Evolutionary conservation across 345 rosid species (phyloP).

Genomic region (Ceriops tagal): DNA sequence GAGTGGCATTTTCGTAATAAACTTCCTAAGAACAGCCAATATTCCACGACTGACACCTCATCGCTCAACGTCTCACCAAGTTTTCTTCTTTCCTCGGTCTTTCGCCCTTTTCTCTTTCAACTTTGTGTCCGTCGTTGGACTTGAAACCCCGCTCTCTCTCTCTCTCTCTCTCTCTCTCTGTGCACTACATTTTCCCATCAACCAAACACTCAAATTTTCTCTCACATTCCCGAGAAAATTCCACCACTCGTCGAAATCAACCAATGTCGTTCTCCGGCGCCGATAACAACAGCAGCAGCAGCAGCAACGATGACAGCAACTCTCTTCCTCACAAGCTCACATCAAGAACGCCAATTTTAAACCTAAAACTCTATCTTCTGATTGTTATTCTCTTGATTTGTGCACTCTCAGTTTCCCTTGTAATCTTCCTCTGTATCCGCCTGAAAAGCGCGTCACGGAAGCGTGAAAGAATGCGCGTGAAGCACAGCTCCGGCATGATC

Average conservation of each 20-base stretch:
- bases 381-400: slow-evolving; percentile 44
- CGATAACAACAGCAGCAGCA: background rate
- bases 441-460: slow-evolving; percentile 45
- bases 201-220: slow-evolving; percentile 1
- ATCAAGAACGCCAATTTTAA: slow-evolving; percentile 45
- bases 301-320: slow-evolving; percentile 11
- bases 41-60: background rate
- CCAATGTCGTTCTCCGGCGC: slow-evolving; percentile 50
- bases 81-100: slow-evolving; percentile 1
- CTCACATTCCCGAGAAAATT: slow-evolving; percentile 12
- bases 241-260: slow-evolving; percentile 23
- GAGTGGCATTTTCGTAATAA: slow-evolving; percentile 34
- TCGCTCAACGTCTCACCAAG: slow-evolving; percentile 4
- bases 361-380: slow-evolving; percentile 53
- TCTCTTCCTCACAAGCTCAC: slow-evolving; percentile 32
- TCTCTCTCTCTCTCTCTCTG: background rate
- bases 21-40: slow-evolving; percentile 7
- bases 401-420: slow-evolving; percentile 33
- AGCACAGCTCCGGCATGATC: slow-evolving; percentile 71
- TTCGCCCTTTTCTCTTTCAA: background rate
- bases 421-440: slow-evolving; percentile 55
- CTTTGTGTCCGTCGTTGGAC: slow-evolving; percentile 30
- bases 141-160: background rate
- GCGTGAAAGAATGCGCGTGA: slow-evolving; percentile 44
- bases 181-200: slow-evolving; percentile 12